phyloP scores from a whole-genome alignment of 1,284 basidiomycete species.

The Puccinia coronata region DNA sequence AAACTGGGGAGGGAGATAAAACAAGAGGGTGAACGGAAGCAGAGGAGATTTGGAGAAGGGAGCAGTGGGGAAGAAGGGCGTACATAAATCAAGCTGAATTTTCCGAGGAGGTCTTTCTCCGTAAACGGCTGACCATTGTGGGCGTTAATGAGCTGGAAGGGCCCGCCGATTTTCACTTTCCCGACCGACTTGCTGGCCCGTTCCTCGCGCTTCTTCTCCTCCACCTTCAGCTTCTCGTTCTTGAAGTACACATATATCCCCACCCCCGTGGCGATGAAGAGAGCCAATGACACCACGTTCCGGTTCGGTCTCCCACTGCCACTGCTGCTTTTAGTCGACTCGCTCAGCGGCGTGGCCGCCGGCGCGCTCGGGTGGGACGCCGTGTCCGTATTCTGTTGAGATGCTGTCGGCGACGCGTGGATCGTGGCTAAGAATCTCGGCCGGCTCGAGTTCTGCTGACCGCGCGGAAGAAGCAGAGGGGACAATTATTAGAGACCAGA shows the following conservation, averaged over 20 bases:
- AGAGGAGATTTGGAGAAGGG: not conserved
- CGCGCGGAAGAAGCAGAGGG: not conserved
- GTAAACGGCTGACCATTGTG: constrained; percentile 74
- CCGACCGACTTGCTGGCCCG: constrained; percentile 62
- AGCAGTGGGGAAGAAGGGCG: constrained; percentile 37
- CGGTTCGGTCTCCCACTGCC: constrained; percentile 17
- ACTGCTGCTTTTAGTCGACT: not conserved
- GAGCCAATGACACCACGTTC: constrained; percentile 70
- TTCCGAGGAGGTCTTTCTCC: constrained; percentile 77
- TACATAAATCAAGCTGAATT: constrained; percentile 78
- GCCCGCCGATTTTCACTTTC: constrained; percentile 79
- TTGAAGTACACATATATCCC: constrained; percentile 87
- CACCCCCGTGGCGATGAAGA: constrained; percentile 79
- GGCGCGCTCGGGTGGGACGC: not conserved
- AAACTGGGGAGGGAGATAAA: too few species aligned
- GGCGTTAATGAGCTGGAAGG: constrained; percentile 72
- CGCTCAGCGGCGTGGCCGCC: not conserved
- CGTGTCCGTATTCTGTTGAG: not conserved
- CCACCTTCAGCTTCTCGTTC: constrained; percentile 77
- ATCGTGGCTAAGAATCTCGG: not conserved
- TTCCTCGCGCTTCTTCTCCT: constrained; percentile 69
- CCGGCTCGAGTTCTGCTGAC: not conserved
- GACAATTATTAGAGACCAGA: too few species aligned
- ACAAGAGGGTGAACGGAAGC: not conserved
- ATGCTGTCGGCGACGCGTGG: not conserved